A percentile compares a stretch with the other conserved stretches of the same genome.
These are phyloP conservation scores for Helicocarpus griseus DNA, from an alignment of 2,329 filamentous ascomycete species.

Conservation along the genomic window DNA sequence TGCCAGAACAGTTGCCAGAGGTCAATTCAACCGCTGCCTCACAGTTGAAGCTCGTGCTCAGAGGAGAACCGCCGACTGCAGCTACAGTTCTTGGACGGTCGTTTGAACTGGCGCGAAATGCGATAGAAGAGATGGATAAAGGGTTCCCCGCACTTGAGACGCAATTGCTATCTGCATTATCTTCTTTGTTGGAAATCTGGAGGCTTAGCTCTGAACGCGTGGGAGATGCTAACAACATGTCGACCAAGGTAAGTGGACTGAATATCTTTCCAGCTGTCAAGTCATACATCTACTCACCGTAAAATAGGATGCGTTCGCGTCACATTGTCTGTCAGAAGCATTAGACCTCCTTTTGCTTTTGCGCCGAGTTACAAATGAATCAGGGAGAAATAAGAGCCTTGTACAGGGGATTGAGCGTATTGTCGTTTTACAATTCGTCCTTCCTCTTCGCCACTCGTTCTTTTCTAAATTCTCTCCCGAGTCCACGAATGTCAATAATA, in stretches of 20 bases:
- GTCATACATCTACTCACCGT: neutral
- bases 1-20: slow-evolving; percentile 4
- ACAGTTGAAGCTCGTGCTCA: slow-evolving; percentile 32
- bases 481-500: slow-evolving; percentile 22
- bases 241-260: slow-evolving; percentile 24
- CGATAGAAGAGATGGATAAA: neutral
- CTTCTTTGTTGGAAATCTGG: slow-evolving; percentile 29
- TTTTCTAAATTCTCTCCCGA: slow-evolving; percentile 21
- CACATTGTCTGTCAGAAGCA: slow-evolving; percentile 19
- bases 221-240: slow-evolving; percentile 23
- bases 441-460: slow-evolving; percentile 30
- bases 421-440: slow-evolving; percentile 32
- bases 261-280: neutral
- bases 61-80: slow-evolving; percentile 25
- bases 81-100: slow-evolving; percentile 28
- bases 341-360: slow-evolving; percentile 3
- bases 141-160: slow-evolving; percentile 7
- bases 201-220: slow-evolving; percentile 26
- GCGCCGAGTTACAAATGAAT: neutral
- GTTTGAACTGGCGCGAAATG: slow-evolving; percentile 20
- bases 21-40: slow-evolving; percentile 20
- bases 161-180: slow-evolving; percentile 25
- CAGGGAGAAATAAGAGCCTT: neutral
- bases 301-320: slow-evolving; percentile 15
- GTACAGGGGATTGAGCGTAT: slow-evolving; percentile 23